Percentiles rank a stretch among this genome's conserved stretches.
Evolutionary conservation across 176 grass and related monocot species (phyloP).

Genomic region (Secale cereale): DNA sequence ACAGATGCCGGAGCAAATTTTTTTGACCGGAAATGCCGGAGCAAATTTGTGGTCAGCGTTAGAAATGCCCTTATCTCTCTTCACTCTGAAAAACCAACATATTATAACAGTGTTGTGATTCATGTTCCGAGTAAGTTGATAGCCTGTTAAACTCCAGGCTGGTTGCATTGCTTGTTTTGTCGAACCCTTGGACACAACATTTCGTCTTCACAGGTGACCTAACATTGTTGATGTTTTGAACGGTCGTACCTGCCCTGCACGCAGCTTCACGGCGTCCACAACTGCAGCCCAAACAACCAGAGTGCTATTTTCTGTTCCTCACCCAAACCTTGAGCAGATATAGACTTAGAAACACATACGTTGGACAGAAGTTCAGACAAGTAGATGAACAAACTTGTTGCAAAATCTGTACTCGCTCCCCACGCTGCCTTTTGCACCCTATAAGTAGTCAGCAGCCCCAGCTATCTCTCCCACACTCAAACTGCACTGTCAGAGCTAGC

Average conservation of each 20-base stretch:
- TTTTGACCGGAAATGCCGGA: too few relatives aligned
- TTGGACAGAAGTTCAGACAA: not conserved
- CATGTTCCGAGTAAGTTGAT: too few relatives aligned
- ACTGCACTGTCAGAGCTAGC: not conserved
- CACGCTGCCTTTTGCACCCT: not conserved
- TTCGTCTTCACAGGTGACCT: not conserved
- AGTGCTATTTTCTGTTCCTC: not conserved
- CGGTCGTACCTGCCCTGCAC: not conserved
- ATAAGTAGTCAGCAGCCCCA: not conserved
- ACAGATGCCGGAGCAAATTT: too few relatives aligned
- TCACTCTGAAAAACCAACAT: too few relatives aligned
- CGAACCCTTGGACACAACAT: not conserved
- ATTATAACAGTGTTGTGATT: too few relatives aligned
- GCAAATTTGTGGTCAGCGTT: too few relatives aligned
- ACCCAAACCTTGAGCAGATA: not conserved
- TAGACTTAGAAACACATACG: not conserved
- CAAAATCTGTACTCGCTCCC: fast-evolving
- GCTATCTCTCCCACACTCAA: not conserved
- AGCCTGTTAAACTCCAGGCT: too few relatives aligned
- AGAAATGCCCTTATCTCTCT: too few relatives aligned
- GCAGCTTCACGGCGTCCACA: not conserved
- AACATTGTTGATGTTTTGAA: not conserved
- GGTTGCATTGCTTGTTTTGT: not conserved
- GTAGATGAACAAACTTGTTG: not conserved
- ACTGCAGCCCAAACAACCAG: not conserved